Percentiles rank a stretch among this genome's conserved stretches.
Evolutionary conservation across 352 stramenopile genomes (phyloP).

Genomic region (Lagenidium sp.): DNA sequence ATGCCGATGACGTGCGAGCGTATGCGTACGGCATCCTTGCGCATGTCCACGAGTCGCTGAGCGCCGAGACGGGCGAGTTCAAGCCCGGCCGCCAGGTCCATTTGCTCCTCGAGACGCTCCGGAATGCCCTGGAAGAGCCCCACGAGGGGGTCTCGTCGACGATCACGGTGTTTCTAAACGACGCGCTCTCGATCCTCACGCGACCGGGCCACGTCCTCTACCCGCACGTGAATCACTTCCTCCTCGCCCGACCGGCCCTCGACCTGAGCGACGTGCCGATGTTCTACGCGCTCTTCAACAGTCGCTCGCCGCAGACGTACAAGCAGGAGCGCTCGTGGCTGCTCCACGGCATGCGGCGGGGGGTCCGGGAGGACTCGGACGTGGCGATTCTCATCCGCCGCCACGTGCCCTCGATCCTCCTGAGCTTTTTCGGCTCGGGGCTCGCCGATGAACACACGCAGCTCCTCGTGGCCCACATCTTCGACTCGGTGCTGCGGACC

Average conservation of each 20-base stretch:
- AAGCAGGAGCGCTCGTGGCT: slow-evolving; percentile 82
- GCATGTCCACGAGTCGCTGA: slow-evolving; percentile 61
- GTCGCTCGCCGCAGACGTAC: slow-evolving; percentile 50
- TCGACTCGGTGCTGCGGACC: slow-evolving; percentile 37
- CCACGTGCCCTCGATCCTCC: slow-evolving; percentile 69
- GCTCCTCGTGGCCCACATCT: slow-evolving; percentile 52
- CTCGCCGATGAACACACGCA: slow-evolving; percentile 74
- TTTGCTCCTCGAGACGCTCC: slow-evolving; percentile 72
- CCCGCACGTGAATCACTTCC: slow-evolving; percentile 75
- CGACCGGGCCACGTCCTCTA: slow-evolving; percentile 69
- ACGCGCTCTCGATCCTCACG: slow-evolving; percentile 55
- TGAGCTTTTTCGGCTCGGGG: slow-evolving; percentile 75
- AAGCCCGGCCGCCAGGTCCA: slow-evolving; percentile 70
- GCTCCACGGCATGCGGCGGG: slow-evolving; percentile 62
- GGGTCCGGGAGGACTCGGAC: slow-evolving; percentile 54
- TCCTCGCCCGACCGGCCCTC: slow-evolving; percentile 67
- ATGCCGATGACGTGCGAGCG: slow-evolving; percentile 34
- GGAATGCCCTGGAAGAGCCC: slow-evolving; percentile 38
- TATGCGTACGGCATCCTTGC: slow-evolving; percentile 72
- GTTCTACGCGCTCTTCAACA: slow-evolving; percentile 87
- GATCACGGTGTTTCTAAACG: slow-evolving; percentile 80
- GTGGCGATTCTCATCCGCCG: slow-evolving; percentile 61
- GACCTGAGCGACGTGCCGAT: slow-evolving; percentile 79
- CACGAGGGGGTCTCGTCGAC: slow-evolving; percentile 57
- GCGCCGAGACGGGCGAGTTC: slow-evolving; percentile 49